phyloP scores from a whole-genome alignment of 2,329 filamentous ascomycete species.

The Allantophomopsis cytisporea region DNA sequence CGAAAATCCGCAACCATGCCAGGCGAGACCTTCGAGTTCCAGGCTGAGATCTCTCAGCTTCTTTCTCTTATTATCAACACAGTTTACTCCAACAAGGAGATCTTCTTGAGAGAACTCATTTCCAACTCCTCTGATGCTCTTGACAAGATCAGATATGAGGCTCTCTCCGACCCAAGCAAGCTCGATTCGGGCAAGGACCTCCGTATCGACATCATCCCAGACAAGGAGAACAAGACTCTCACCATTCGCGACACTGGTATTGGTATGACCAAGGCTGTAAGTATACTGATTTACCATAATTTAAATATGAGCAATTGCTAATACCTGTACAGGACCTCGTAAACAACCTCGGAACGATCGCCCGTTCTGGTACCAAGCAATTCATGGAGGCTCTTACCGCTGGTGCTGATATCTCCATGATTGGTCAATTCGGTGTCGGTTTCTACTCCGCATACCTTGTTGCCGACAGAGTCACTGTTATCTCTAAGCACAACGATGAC shows the following conservation, averaged over 20 bases:
- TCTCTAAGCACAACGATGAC: constrained; percentile 99
- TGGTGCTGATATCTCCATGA: constrained; percentile 99
- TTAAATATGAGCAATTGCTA: constrained; percentile 16
- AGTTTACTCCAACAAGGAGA: constrained; percentile 99
- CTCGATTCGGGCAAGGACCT: constrained; percentile 97
- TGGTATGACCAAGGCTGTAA: constrained; percentile 99
- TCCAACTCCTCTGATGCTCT: constrained; percentile 98
- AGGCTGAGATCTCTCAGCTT: constrained; percentile 99
- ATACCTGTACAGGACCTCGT: constrained; percentile 65
- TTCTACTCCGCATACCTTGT: constrained; percentile 99
- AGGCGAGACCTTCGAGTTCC: constrained; percentile 96
- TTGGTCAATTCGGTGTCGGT: constrained; percentile 99
- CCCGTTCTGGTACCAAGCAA: constrained; percentile 98
- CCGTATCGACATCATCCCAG: constrained; percentile 95
- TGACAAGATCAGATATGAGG: constrained; percentile 99
- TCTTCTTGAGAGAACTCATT: constrained; percentile 96
- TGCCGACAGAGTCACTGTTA: constrained; percentile 85
- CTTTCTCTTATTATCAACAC: constrained; percentile 99
- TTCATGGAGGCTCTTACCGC: constrained; percentile 99
- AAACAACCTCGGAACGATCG: constrained; percentile 99
- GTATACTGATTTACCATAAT: constrained; percentile 23
- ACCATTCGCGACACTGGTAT: constrained; percentile 98
- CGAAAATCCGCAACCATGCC: constrained; percentile 51
- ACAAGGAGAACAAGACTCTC: constrained; percentile 95
- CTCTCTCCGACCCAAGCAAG: constrained; percentile 92